Evolutionary conservation across 768 basidiomycete species (phyloP).

Genomic region (Naganishia friedmannii): DNA sequence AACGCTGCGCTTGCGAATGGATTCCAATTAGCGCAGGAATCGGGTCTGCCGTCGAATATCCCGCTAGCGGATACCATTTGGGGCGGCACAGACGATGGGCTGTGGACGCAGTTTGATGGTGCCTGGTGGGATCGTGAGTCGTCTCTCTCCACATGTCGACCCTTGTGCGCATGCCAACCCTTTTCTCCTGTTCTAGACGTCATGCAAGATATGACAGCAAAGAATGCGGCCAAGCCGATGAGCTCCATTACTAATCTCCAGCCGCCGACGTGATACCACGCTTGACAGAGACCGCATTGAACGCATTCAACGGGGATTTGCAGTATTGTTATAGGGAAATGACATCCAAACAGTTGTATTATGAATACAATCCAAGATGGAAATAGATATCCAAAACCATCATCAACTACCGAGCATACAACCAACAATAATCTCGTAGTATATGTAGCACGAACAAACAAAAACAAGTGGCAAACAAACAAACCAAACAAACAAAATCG

Average conservation of each 20-base stretch:
- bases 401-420: background rate
- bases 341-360: background rate
- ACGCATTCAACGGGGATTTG: background rate
- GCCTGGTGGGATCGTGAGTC: slow-evolving; percentile 29
- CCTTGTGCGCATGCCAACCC: no score
- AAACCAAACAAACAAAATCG: slow-evolving; percentile 14
- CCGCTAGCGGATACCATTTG: slow-evolving; percentile 11
- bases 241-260: background rate
- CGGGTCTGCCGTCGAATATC: background rate
- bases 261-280: background rate
- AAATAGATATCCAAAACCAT: background rate
- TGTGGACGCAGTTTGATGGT: slow-evolving; percentile 27
- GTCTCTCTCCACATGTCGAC: background rate
- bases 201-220: slow-evolving; percentile 20
- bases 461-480: background rate
- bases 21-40: slow-evolving; percentile 7
- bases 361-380: background rate
- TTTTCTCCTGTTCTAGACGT: background rate
- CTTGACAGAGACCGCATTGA: background rate
- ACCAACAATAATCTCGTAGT: background rate
- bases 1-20: background rate
- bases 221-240: background rate
- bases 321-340: no score
- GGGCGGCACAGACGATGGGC: slow-evolving; percentile 20
- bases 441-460: no score